Evolutionary conservation across 164 flowering plant species (phyloP).

Genomic region (Dillenia turbinata): DNA sequence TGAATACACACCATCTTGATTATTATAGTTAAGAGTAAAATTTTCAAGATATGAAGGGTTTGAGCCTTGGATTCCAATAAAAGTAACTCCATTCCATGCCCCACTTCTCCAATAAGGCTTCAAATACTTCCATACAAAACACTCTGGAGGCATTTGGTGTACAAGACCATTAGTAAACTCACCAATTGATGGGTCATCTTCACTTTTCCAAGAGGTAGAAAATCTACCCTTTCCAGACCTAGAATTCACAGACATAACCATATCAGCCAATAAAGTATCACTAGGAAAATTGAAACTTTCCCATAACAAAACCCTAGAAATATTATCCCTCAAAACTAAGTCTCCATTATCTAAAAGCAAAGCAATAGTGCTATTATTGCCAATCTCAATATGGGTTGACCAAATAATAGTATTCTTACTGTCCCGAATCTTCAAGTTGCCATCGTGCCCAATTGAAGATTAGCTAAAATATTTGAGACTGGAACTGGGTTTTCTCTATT

Average conservation of each 20-base stretch:
- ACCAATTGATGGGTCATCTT: constrained; percentile 29
- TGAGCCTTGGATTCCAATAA: constrained; percentile 12
- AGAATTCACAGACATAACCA: constrained; percentile 17
- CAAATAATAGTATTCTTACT: constrained; percentile 9
- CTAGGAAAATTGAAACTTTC: constrained; percentile 37
- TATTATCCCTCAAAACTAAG: constrained; percentile 7
- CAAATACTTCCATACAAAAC: constrained; percentile 11
- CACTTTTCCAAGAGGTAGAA: constrained; percentile 32
- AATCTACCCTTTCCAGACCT: constrained; percentile 6
- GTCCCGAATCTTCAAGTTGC: constrained; percentile 21
- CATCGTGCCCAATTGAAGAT: constrained; percentile 12
- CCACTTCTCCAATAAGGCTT: constrained; percentile 15
- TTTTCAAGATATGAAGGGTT: neutral
- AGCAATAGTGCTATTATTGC: neutral
- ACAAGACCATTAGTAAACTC: constrained; percentile 11
- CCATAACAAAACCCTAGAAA: constrained; percentile 16
- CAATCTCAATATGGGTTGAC: constrained; percentile 18
- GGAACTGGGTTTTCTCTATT: constrained; percentile 27
- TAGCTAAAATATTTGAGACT: constrained; percentile 2
- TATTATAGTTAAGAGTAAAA: neutral
- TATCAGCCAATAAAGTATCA: constrained; percentile 22
- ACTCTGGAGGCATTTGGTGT: constrained; percentile 8
- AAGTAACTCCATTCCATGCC: constrained; percentile 19
- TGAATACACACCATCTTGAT: neutral
- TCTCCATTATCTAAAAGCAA: constrained; percentile 23